Evolutionary conservation across 2,329 filamentous ascomycete genomes (phyloP), one percentile per base, ranked within the genome.

Genomic region (Nemania abortiva): DNA sequence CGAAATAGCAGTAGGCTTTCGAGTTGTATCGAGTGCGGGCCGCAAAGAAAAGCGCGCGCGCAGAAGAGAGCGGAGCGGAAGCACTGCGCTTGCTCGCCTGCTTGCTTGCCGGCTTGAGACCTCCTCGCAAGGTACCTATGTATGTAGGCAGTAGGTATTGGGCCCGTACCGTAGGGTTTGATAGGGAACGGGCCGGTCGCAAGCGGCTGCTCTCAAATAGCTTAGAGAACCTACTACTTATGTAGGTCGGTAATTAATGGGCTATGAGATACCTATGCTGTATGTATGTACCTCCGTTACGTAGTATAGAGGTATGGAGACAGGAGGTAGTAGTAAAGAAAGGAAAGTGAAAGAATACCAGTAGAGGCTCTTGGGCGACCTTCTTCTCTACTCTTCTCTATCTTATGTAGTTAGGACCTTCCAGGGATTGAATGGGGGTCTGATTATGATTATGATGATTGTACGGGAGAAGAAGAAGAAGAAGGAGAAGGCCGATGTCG

Each of bases 101-200:
- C 42, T n/a, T 20, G 47, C 63, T 65, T 47, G 27, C 56, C 15
- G 42, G 37, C 42, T 53, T 29, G n/a, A 55, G 59, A 39, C 52
- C 27, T 29, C n/a, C n/a, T n/a, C 4, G 42, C 11, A 45, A 13
- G 13, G 18, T 24, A 54, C 52, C n/a, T 53, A 27, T 6, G 10
- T 9, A 29, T 20, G 27, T 20, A 55, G 29, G n/a, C 24, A 39
- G 27, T 49, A 45, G 39, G 61, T 13, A 62, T 53, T 66, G 45
- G 66, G 52, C 29, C 66, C 53, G 24, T 52, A 62, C n/a, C n/a
- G n/a, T n/a, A 62, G 52, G 52, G 62, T 37, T 66, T 13, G 54
- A 57, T 59, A 66, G 63, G 69, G 69, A 69, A 71, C 69, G 63
- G 69, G 63, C 66, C 69, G 69, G 63, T 69, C 59, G 69, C 66